Evolutionary conservation across 306 rosid genomes (phyloP), one percentile per base, ranked within the genome.

Genomic region (Cicer yamashitae): DNA sequence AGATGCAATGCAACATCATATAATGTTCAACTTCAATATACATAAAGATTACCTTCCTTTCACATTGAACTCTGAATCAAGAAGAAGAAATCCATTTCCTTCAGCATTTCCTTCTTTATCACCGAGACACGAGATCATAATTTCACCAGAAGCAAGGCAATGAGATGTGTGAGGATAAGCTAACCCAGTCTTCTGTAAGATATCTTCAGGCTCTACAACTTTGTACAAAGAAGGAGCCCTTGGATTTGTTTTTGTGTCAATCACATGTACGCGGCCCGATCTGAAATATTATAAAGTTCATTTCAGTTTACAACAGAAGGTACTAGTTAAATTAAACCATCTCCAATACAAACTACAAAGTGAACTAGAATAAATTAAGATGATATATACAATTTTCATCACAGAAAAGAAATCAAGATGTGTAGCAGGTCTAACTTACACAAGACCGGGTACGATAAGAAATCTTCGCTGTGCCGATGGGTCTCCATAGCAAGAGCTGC

Each of bases 401-500:
- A 14, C 10, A 73, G 3, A 54, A 54, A 54, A 30, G 12, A 8
- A 54, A 2, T 38, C 4, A 2, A 25, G 34, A n/a, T 14, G 8
- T 1, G 5, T 14, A 45, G 1, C 50, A 75, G 7, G 20, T 46
- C 86, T 72, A 86, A 94, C 98, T 72, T 87, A 94, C 98, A 91
- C 34, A 2, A 94, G 85, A 51, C 89, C 78, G 63, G 98, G 98
- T 8, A 84, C 87, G 53, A 94, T 81, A 10, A 94, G 82, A 71
- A 80, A 94, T 30, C 87, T 78, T 1, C 97, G 82, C 18, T 83
- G 85, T 1, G 94, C 96, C 0, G 93, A 85, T 0, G 97, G 87
- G 70, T 94, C 98, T 67, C 96, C 94, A 84, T 84, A 82, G 92
- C 98, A 94, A 83, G 98, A 94, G 82, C 98, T 94, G 80, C 98